Percentiles rank a stretch among this genome's conserved stretches.
Conservation (phyloP, 106 monocot species). For the Amphibolis antarctica region DNA sequence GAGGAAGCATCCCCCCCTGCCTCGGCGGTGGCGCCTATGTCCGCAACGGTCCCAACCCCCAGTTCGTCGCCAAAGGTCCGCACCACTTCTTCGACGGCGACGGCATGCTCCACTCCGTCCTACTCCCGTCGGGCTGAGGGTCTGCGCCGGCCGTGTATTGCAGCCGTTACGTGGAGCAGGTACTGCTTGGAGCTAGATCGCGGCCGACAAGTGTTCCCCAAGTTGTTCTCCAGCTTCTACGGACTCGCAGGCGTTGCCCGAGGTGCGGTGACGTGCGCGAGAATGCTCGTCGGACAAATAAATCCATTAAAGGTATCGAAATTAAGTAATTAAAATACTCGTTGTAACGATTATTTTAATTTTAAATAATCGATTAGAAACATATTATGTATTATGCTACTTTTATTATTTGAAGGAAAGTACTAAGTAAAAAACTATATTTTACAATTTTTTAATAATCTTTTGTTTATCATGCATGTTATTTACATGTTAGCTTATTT, state of each 20-base stretch:
- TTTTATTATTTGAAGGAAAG: too few species aligned
- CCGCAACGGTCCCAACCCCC: constrained; percentile 24
- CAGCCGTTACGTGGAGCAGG: constrained; percentile 21
- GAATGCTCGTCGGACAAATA: constrained; percentile 1
- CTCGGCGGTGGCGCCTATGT: constrained; percentile 17
- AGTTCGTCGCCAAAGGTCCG: constrained; percentile 7
- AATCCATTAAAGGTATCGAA: background rate
- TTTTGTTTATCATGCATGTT: too few species aligned
- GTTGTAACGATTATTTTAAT: too few species aligned
- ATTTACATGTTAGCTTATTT: too few species aligned
- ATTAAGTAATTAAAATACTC: too few species aligned
- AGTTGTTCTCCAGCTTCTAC: background rate
- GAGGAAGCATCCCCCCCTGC: constrained; percentile 9
- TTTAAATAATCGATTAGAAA: too few species aligned
- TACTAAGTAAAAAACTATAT: too few species aligned
- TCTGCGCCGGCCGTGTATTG: background rate
- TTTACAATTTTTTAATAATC: too few species aligned
- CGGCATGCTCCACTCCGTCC: constrained; percentile 22
- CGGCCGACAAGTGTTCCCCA: constrained; percentile 3
- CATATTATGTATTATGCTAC: too few species aligned
- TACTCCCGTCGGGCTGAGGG: background rate
- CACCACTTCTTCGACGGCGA: constrained; percentile 22
- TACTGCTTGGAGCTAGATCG: constrained; percentile 9
- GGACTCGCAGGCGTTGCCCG: constrained; percentile 2
- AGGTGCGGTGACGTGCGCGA: background rate